Evolutionary conservation across 768 basidiomycete genomes (phyloP), one percentile per base, ranked within the genome.

Genomic region (Russula emetica): DNA sequence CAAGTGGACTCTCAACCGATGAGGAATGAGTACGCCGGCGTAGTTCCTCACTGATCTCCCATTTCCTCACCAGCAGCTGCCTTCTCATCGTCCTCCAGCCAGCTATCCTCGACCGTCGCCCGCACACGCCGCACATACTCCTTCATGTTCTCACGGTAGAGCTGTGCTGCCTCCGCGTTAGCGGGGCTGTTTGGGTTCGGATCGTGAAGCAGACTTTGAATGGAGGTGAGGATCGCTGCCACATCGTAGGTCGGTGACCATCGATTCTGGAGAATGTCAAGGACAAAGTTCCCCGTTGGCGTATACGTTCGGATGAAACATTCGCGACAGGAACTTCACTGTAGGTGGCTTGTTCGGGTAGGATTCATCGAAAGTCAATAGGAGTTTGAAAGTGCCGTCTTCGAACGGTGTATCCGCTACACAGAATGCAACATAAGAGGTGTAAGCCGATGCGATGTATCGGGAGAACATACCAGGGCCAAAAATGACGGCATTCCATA

Each of bases 221-320:
- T 96, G 69, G 88, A 91, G 10, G 97, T 99, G 71, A 99, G 80
- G 76, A 98, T 98, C 32, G 97, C 97, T 22, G 95, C 94, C 59
- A 99, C 97, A 72, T 99, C 97, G 76, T 99, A 99, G 1, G 97
- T 98, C 7, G 97, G 97, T 28, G 90, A 92, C 97, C 97, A 99
- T 26, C 97, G 82, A 73, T 99, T 99, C 79, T 99, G 97, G 40
- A 99, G 83, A 71, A 98, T 99, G 75, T 98, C 97, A 56, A 99
- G 82, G 73, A n/a, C 97, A 99, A 56, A 99, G 88, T 74, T 98
- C 96, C 66, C 97, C 97, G 70, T 97, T 98, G 51, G 91, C 90
- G 76, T 98, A 99, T 11, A 99, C 95, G 77, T 98, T 99, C 0
- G 97, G 97, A 74, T 99, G 96, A 78, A 99, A 98, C 96, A 98